A percentile compares a stretch with the other conserved stretches of the same genome.
phyloP scores from a whole-genome alignment of 768 basidiomycete genomes.

The Rhodosporidiobolus odoratus region DNA sequence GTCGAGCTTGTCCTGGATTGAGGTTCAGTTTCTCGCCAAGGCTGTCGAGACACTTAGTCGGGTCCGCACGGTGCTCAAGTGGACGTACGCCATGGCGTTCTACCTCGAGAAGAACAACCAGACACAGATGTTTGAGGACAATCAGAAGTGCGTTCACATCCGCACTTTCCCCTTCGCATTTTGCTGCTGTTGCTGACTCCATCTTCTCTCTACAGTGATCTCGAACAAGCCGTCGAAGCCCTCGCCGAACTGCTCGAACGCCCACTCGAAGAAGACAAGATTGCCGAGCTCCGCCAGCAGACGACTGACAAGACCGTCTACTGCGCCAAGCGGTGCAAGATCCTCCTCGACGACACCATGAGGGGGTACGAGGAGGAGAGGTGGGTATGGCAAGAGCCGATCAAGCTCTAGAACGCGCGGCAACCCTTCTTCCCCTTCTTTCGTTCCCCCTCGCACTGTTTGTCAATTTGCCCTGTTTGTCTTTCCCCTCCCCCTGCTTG shows the following conservation, averaged over 20 bases:
- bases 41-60: slow-evolving; percentile 69
- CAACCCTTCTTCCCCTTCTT: neutral
- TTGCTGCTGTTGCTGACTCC: slow-evolving; percentile 13
- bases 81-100: slow-evolving; percentile 99
- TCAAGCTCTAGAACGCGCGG: slow-evolving; percentile 15
- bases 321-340: slow-evolving; percentile 94
- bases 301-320: slow-evolving; percentile 94
- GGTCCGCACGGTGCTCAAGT: slow-evolving; percentile 92
- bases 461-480: no score
- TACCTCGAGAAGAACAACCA: slow-evolving; percentile 83
- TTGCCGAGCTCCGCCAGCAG: slow-evolving; percentile 75
- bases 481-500: neutral
- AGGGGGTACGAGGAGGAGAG: slow-evolving; percentile 39
- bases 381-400: slow-evolving; percentile 34
- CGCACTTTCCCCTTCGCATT: neutral
- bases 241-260: slow-evolving; percentile 86
- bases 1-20: slow-evolving; percentile 91
- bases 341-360: slow-evolving; percentile 81
- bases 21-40: slow-evolving; percentile 98
- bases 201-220: slow-evolving; percentile 56
- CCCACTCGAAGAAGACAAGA: slow-evolving; percentile 78
- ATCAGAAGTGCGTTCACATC: slow-evolving; percentile 65
- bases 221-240: slow-evolving; percentile 92
- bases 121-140: slow-evolving; percentile 95
- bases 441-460: neutral